A percentile compares a stretch with the other conserved stretches of the same genome.
phyloP scores from a whole-genome alignment of 164 flowering plant genomes.

The Liriodendron chinense region DNA sequence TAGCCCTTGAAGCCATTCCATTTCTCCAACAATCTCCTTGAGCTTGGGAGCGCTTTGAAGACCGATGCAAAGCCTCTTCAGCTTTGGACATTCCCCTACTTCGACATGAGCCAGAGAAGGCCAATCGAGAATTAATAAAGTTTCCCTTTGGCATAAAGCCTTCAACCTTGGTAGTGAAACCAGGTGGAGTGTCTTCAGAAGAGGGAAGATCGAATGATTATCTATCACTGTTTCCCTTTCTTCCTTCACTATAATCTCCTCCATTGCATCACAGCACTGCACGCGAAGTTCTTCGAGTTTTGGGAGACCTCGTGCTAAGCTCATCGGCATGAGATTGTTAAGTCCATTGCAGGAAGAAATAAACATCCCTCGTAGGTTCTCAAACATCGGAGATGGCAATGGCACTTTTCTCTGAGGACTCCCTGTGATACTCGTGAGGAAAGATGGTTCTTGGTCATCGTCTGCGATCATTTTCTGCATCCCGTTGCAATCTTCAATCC shows the following conservation, averaged over 20 bases:
- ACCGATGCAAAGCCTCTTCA: constrained; percentile 1
- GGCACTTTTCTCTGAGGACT: too few relatives aligned
- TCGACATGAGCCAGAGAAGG: background rate
- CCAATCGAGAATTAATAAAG: background rate
- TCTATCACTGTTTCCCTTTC: background rate
- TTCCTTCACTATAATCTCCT: background rate
- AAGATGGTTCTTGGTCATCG: too few relatives aligned
- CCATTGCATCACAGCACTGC: background rate
- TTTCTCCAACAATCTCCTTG: background rate
- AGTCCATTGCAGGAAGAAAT: background rate
- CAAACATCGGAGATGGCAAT: background rate
- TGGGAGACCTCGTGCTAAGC: constrained; percentile 5
- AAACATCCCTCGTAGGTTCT: background rate
- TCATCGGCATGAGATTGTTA: background rate
- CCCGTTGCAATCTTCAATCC: background rate
- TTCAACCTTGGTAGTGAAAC: background rate
- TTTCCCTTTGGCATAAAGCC: background rate
- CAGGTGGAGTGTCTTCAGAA: background rate
- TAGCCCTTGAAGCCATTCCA: background rate
- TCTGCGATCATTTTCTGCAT: background rate
- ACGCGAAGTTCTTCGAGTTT: background rate
- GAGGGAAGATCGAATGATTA: background rate
- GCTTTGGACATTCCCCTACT: background rate
- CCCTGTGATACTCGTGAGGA: too few relatives aligned
- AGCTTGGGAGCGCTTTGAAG: background rate